Conservation (phyloP, 1,284 basidiomycete species). For the Lentinus polychrous region DNA sequence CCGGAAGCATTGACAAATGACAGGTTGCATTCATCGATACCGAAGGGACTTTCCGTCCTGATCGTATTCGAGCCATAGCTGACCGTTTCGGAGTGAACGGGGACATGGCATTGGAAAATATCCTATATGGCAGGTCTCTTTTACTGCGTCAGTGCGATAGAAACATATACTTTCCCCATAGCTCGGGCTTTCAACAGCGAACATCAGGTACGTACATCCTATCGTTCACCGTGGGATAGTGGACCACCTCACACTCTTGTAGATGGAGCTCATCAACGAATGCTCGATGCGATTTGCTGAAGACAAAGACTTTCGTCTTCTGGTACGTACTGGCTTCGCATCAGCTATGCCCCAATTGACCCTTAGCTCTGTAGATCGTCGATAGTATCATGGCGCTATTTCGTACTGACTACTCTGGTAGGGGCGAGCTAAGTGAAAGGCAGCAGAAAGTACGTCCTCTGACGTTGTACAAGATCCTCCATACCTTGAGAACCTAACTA, state of each 20-base stretch:
- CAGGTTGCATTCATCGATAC: conserved; percentile 92
- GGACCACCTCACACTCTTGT: background rate
- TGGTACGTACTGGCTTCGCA: conserved; percentile 36
- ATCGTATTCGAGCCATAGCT: conserved; percentile 83
- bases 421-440: conserved; percentile 88
- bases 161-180: conserved; percentile 17
- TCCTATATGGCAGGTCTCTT: conserved; percentile 61
- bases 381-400: conserved; percentile 96
- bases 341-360: background rate
- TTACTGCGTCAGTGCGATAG: background rate
- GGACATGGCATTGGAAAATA: conserved; percentile 81
- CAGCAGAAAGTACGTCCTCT: conserved; percentile 74
- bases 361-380: conserved; percentile 52
- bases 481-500: background rate
- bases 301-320: conserved; percentile 71
- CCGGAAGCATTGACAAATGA: background rate
- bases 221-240: too few species aligned
- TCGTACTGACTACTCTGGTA: conserved; percentile 85
- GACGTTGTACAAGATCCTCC: background rate
- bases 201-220: conserved; percentile 52
- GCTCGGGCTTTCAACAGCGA: conserved; percentile 85
- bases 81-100: conserved; percentile 88
- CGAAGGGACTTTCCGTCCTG: conserved; percentile 92
- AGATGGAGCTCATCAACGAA: conserved; percentile 87
- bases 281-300: conserved; percentile 78